Evolutionary conservation across 169 alveolate genomes (phyloP), one percentile per base, ranked within the genome.

Genomic region (Plasmodium gonderi): DNA sequence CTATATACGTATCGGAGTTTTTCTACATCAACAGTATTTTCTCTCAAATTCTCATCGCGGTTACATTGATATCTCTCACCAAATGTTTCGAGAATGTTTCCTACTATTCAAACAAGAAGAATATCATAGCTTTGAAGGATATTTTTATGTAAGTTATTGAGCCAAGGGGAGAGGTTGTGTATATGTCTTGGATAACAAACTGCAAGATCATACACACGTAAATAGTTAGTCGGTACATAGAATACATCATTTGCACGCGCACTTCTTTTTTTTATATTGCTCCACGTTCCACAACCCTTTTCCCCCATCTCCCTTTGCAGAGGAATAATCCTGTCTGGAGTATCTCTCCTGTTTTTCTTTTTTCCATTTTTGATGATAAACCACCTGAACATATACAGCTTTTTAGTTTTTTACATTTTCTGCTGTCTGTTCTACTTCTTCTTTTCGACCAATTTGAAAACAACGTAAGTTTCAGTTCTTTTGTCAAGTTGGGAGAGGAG

Each of bases 391-490:
- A 68, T 83, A 1, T 47, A 69, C 83, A 83, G 81, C 45, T 83
- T 83, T 40, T 72, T 83, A 69, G 42, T 83, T 1, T 83, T 83
- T 42, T 83, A 83, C 77, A 83, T 47, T n/a, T 47, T 83, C 26
- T 83, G 92, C 17, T 83, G 78, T 29, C 51, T 83, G 14, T 74
- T 83, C 54, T 83, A 68, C 33, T 72, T 83, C 23, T 83, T 83
- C 51, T 83, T 83, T 31, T 83, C 92, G 7, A 68, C 82, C 31
- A 83, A 83, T 23, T 33, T 83, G 74, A 83, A 83, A 23, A 49
- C 92, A n/a, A 83, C 74, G 92, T 83, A 83, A 83, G 91, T 47
- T 42, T n/a, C n/a, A n/a, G n/a, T n/a, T n/a, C n/a, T n/a, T n/a
- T 14, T 11, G 5, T 40, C 47, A 17, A 14, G 42, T 8, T 8